Conservation (phyloP, 352 stramenopile species). For the Globisporangium irregulare region DNA sequence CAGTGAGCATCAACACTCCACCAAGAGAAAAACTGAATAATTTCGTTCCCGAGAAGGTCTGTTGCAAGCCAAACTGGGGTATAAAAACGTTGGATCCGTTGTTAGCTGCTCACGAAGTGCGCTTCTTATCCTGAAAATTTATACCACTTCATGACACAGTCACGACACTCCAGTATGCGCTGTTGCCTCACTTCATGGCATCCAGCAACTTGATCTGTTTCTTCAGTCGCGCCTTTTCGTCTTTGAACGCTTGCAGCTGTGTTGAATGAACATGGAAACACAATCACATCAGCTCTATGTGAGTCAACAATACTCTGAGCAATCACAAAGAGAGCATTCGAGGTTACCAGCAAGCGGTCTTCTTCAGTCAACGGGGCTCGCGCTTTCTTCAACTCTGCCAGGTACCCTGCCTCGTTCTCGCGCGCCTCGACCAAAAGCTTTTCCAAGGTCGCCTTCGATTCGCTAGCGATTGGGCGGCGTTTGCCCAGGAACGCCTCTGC, state of each 20-base stretch:
- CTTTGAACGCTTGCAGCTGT: constrained; percentile 80
- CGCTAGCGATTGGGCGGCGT: constrained; percentile 14
- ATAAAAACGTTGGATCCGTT: not conserved
- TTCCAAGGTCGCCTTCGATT: constrained; percentile 75
- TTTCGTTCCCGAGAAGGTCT: not conserved
- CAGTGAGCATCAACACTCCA: not conserved
- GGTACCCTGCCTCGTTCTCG: constrained; percentile 77
- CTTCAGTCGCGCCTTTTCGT: constrained; percentile 83
- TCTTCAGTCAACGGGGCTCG: constrained; percentile 46
- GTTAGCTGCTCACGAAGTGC: not conserved
- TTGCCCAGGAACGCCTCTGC: constrained; percentile 17
- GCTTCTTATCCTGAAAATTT: not conserved
- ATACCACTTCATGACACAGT: not conserved
- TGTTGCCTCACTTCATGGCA: constrained; percentile 45
- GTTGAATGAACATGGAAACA: not conserved
- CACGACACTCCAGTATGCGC: not conserved
- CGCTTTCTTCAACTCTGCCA: constrained; percentile 73
- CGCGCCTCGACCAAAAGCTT: constrained; percentile 71
- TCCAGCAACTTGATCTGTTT: constrained; percentile 82
- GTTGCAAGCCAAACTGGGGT: not conserved
- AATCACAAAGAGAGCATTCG: not conserved
- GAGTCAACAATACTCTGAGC: not conserved
- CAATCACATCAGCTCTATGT: not conserved
- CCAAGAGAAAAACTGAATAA: constrained; percentile 45
- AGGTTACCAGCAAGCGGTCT: constrained; percentile 76